Percentiles rank a stretch among this genome's conserved stretches.
Conservation (phyloP, 2,329 filamentous ascomycete species). For the Xylariales sp. region DNA sequence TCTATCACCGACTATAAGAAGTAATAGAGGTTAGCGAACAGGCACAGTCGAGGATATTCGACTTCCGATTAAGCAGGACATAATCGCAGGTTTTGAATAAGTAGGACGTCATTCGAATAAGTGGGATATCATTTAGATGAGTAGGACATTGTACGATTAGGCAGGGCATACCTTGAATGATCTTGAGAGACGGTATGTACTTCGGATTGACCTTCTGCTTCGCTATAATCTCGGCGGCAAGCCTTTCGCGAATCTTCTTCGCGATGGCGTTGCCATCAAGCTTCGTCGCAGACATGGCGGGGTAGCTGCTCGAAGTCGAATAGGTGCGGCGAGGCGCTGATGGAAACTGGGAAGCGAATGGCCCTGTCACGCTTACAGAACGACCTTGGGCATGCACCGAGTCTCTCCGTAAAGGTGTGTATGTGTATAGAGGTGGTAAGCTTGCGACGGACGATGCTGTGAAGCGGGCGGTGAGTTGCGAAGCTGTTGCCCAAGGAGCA, state of each 20-base stretch:
- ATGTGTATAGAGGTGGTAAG: neutral
- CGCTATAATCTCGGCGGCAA: slow-evolving; percentile 75
- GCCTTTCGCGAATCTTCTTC: slow-evolving; percentile 78
- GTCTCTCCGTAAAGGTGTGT: no score
- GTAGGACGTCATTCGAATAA: no score
- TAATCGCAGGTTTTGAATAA: no score
- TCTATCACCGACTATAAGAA: slow-evolving; percentile 71
- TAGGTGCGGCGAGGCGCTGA: slow-evolving; percentile 26
- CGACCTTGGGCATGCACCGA: no score
- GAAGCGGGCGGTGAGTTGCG: neutral
- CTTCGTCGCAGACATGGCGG: slow-evolving; percentile 78
- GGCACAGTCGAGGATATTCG: no score
- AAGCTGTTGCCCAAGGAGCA: neutral
- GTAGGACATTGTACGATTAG: no score
- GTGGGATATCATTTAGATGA: no score
- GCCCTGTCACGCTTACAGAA: no score
- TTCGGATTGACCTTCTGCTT: slow-evolving; percentile 79
- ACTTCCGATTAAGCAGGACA: no score
- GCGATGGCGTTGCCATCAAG: slow-evolving; percentile 96
- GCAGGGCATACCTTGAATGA: slow-evolving; percentile 73
- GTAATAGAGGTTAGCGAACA: slow-evolving; percentile 10
- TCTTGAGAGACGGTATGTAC: slow-evolving; percentile 86
- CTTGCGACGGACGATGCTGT: neutral
- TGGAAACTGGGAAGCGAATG: neutral
- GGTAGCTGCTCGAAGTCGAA: slow-evolving; percentile 43